Conservation (phyloP, 331 rosid species). For the Cydonia oblonga region DNA sequence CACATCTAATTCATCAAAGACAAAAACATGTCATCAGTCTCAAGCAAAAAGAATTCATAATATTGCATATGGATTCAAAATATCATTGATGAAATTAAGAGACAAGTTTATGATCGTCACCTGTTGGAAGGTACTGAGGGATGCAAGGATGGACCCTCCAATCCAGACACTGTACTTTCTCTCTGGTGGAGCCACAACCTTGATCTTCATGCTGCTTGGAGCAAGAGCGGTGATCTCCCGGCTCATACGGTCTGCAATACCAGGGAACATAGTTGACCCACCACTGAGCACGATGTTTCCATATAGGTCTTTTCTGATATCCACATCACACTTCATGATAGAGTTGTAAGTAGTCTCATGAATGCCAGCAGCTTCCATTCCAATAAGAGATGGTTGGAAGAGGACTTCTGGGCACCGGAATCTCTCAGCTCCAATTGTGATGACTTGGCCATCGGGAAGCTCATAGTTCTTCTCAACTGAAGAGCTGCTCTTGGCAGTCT, state of each 20-base stretch:
- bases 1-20: conserved; percentile 40
- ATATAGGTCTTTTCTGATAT: conserved; percentile 79
- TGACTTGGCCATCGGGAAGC: conserved; percentile 85
- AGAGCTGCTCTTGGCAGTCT: conserved; percentile 70
- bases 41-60: background rate
- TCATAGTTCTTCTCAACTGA: conserved; percentile 82
- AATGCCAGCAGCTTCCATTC: conserved; percentile 89
- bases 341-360: conserved; percentile 88
- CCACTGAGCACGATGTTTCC: conserved; percentile 90
- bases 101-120: conserved; percentile 6
- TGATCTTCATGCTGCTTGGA: conserved; percentile 90
- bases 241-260: conserved; percentile 91
- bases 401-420: conserved; percentile 88
- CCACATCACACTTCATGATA: conserved; percentile 84
- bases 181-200: conserved; percentile 91
- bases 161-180: conserved; percentile 96
- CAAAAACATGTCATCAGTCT: background rate
- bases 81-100: background rate
- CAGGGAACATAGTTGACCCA: conserved; percentile 88
- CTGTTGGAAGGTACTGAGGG: conserved; percentile 90
- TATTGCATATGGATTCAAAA: too few relatives aligned
- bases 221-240: conserved; percentile 87
- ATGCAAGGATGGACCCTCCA: conserved; percentile 87
- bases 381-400: conserved; percentile 82
- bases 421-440: conserved; percentile 84